Base-by-base conservation (phyloP, 441 rosid species). In the Capsella rubella region DNA sequence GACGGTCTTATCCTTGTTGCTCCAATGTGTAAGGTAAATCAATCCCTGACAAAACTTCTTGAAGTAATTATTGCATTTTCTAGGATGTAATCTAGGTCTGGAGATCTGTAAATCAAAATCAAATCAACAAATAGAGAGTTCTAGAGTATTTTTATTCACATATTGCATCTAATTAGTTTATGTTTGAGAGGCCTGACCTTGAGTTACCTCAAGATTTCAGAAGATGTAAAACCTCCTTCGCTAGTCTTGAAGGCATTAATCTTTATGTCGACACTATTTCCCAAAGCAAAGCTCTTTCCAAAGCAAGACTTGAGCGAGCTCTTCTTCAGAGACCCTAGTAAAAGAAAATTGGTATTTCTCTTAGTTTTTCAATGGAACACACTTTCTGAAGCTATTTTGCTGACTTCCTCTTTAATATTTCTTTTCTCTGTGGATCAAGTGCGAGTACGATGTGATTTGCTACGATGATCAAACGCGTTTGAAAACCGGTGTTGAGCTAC, bases 261-360 rank as follows among this genome's bases (percentile, higher is more conserved):
- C 40, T 53, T 82, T 69, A 40, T 88, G 80, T 82, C 99, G 6
- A 83, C 81, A 50, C 56, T 87, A 25, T 55, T 87, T 67, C 99
- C 97, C 0, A 89, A 87, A 78, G 99, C 94, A 55, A 95, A 95
- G 94, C 92, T 95, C 67, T 69, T 90, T 65, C 97, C 97, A 0
- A 83, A 82, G 78, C 76, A 72, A 67, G 97, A 90, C 78, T 81
- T 95, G 37, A 81, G 92, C 9, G 88, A 86, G 60, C 78, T 90
- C 63, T 81, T 83, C 80, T 83, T 95, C 85, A 82, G 97, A 70
- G 97, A 92, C 74, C 83, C 69, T 29, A 84, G 62, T 71, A 92
- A 92, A 82, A 81, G 89, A 73, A 81, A 92, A 84, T 71, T 88
- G 91, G 99, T 92, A 49, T 80, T 59, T 54, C 67, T 73, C 67